Base-by-base conservation (phyloP, 164 flowering plant species). In the Macadamia integrifolia region DNA sequence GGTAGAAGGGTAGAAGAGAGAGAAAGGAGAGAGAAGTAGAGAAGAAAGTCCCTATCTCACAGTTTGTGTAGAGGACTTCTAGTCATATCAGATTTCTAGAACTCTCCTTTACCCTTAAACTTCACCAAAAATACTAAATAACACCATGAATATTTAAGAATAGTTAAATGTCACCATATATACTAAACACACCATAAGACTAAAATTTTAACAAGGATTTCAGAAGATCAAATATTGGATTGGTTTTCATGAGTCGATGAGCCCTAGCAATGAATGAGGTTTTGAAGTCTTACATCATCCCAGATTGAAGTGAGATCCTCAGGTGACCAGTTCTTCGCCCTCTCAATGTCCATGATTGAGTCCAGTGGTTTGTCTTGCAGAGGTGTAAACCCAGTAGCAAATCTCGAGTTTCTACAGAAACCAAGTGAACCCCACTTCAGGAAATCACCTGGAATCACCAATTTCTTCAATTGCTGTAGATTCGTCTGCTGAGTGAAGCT, bases 381-480 rank as follows among this genome's bases (percentile, higher is more conserved):
- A 14, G 98, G 94, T 7, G 81, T 71, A 80, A 87, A 93, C 66
- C 98, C 98, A 69, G 86, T 71, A 10, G 96, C 96, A 43, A 89
- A 91, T 9, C 72, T 85, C 14, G 85, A 84, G 28, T 77, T 83
- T 71, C 93, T 80, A 58, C 49, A 73, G 60, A 64, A 78, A 62
- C 96, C 88, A 67, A 86, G 77, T 1, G 84, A 83, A 75, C 79
- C 82, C 93, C 92, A 80, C 74, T 72, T 92, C 78, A 78, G 11
- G 48, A 86, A 80, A 72, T 82, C 74, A 13, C 81, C 61, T 15
- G 88, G 90, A 69, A 83, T 69, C 44, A 69, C 71, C 69, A 59
- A 67, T 31, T 69, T 67, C 14, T 42, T 75, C 44, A 28, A 56
- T 6, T 73, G 35, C 56, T 49, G 78, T 53, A 61, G 30, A 55